Evolutionary conservation across 2,329 filamentous ascomycete genomes (phyloP), one percentile per base, ranked within the genome.

Genomic region (Leptodontidium sp.): DNA sequence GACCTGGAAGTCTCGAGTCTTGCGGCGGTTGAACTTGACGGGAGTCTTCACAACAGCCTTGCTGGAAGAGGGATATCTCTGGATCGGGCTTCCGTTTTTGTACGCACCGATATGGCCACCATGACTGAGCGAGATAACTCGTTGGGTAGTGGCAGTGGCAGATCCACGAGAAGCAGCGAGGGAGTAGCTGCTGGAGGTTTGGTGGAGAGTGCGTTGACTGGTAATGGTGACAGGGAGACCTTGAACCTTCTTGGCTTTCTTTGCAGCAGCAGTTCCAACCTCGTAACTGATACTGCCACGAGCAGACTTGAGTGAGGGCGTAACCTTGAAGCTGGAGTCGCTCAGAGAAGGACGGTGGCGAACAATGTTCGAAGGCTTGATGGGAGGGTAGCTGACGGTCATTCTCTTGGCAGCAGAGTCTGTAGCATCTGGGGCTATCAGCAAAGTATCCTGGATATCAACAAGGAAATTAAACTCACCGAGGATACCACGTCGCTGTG

Each of bases 51-150:
- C 21, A 11, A 5, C 21, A 26, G 35, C 21, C 35, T 59, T 59
- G 57, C 21, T 40, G 57, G 38, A 29, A 26, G 57, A 59, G 26
- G 21, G 21, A 21, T 55, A 29, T 47, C 50, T 57, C 35, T 55
- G 50, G 1, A 47, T 58, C 26, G 50, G 63, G 21, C 50, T 58
- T 38, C 50, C 50, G 12, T 43, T 57, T 24, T 57, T 55, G 52
- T 65, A 65, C 21, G 50, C 43, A 38, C 50, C 63, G 14, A 65
- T 59, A 14, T 59, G 57, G 17, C 57, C 63, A 49, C 57, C 63
- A 58, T 65, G 63, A 43, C 38, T 43, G 52, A 57, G 50, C 6
- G n/a, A 47, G 24, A 32, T 35, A 3, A 50, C 40, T 24, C 40
- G 63, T 21, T 32, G 40, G 26, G 26, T 29, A 21, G 63, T 43